Conservation (phyloP, 305 asterid species). For the Andrographis paniculata region DNA sequence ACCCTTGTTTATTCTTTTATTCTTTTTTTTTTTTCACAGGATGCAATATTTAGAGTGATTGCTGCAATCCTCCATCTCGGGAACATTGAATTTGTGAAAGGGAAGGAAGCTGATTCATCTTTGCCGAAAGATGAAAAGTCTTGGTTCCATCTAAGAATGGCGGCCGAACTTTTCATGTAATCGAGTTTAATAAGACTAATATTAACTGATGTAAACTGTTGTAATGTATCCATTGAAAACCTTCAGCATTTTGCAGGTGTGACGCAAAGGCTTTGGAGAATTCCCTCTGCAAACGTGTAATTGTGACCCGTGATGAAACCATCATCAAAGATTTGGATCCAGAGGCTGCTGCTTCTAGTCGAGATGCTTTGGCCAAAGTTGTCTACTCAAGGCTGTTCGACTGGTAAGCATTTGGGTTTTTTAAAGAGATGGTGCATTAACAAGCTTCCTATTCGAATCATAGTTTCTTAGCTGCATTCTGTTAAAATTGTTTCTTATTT, state of each 20-base stretch:
- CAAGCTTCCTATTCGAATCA: background rate
- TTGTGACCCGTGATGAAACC: slow-evolving; percentile 96
- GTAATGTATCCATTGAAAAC: no score
- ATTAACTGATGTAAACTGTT: no score
- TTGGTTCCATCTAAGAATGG: slow-evolving; percentile 78
- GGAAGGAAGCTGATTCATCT: slow-evolving; percentile 91
- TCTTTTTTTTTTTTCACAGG: slow-evolving; percentile 51
- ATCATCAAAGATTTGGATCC: slow-evolving; percentile 90
- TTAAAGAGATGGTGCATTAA: slow-evolving; percentile 6
- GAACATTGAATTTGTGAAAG: slow-evolving; percentile 83
- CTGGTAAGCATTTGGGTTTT: slow-evolving; percentile 60
- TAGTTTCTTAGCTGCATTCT: background rate
- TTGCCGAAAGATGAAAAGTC: slow-evolving; percentile 93
- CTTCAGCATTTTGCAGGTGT: slow-evolving; percentile 76
- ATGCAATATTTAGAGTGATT: slow-evolving; percentile 89
- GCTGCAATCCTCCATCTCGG: slow-evolving; percentile 99
- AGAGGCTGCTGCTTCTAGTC: slow-evolving; percentile 74
- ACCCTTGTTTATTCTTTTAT: slow-evolving; percentile 4
- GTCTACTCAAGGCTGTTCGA: slow-evolving; percentile 92
- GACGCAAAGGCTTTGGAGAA: slow-evolving; percentile 86
- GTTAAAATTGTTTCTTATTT: slow-evolving; percentile 8
- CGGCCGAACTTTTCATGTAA: slow-evolving; percentile 96
- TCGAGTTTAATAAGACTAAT: slow-evolving; percentile 19
- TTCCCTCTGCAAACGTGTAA: slow-evolving; percentile 86
- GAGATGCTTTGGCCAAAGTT: slow-evolving; percentile 95